Evolutionary conservation across 2,329 filamentous ascomycete genomes (phyloP).

Genomic region (Sporothrix variecibatus): DNA sequence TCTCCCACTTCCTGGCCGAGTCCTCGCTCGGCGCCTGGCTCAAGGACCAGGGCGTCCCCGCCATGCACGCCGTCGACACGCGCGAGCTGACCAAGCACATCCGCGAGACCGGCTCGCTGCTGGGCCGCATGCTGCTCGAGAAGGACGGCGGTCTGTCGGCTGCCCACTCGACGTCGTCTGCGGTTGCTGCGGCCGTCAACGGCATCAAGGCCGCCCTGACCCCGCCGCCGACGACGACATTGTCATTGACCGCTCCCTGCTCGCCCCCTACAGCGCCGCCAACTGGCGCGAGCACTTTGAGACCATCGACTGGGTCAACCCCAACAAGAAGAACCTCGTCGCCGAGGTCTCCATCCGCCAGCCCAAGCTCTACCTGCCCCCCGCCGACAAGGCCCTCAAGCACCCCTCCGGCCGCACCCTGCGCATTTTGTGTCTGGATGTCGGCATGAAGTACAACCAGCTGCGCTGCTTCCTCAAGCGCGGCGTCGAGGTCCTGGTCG

Average conservation of each 20-base stretch:
- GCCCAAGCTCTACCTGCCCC: slow-evolving; percentile 82
- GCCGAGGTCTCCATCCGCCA: slow-evolving; percentile 88
- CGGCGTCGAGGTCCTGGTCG: slow-evolving; percentile 90
- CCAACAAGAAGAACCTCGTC: slow-evolving; percentile 90
- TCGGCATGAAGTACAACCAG: slow-evolving; percentile 98
- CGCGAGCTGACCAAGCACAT: slow-evolving; percentile 92
- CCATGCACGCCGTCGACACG: slow-evolving; percentile 94
- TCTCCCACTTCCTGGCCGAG: slow-evolving; percentile 87
- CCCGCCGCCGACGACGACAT: not conserved
- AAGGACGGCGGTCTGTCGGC: slow-evolving; percentile 52
- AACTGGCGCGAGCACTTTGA: slow-evolving; percentile 67
- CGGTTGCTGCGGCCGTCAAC: not conserved
- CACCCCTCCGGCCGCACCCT: slow-evolving; percentile 84
- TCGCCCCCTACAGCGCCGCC: slow-evolving; percentile 43
- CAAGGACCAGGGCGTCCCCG: slow-evolving; percentile 91
- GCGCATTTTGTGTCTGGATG: slow-evolving; percentile 89
- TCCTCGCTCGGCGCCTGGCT: slow-evolving; percentile 94
- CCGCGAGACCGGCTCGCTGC: slow-evolving; percentile 91
- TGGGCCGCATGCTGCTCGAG: slow-evolving; percentile 82
- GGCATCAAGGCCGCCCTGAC: not conserved
- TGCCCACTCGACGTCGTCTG: slow-evolving; percentile 31
- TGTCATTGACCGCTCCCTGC: slow-evolving; percentile 25
- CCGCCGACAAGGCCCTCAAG: slow-evolving; percentile 69
- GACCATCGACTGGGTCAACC: slow-evolving; percentile 82
- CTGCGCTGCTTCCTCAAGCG: slow-evolving; percentile 87